Base-by-base conservation (phyloP, 306 rosid species). In the Alnus rubra region DNA sequence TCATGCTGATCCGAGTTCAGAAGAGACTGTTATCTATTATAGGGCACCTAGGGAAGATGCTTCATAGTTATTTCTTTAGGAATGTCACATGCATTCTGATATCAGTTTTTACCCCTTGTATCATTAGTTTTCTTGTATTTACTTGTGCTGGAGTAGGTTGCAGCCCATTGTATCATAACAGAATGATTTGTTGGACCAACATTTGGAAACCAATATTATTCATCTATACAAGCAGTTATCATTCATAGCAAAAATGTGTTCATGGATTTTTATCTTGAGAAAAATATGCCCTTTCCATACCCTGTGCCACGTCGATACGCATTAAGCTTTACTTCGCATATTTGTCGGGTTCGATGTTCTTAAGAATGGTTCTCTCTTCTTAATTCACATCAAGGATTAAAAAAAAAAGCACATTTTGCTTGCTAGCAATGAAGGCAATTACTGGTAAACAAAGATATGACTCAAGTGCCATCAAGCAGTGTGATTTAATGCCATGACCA, bases 1-100 rank as follows among this genome's bases (percentile, higher is more conserved):
- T 82, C 98, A 95, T 78, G 99, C 96, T 28, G 85, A 90, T 81
- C 96, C 98, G 7, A 86, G 54, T 79, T 87, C 95, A 33, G 88
- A 87, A 16, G 93, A 90, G 63, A 73, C 79, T 1, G 54, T 67
- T 5, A 37, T 91, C 49, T 93, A 95, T 83, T 81, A 85, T 15
- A 79, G 78, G 75, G 69, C 82, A 53, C 87, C 88, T 3, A 83
- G 16, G 18, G 91, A 85, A 70, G 88, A 88, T 70, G 76, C 81
- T 74, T 68, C 3, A 69, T 87, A 79, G 65, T 81, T 31, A 42
- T 78, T 75, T 49, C 45, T 60, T 75, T 16, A n/a, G 84, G 59
- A 72, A 31, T 39, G 7, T 31, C 35, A 64, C 10, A 4, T 10
- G 30, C 72, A 8, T 33, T 31, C 45, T 42, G 35, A 19, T 52